Percentiles rank a stretch among this genome's conserved stretches.
These are phyloP conservation scores for Jatropha podagrica DNA, from an alignment of 441 rosid species.

Conservation along the genomic window DNA sequence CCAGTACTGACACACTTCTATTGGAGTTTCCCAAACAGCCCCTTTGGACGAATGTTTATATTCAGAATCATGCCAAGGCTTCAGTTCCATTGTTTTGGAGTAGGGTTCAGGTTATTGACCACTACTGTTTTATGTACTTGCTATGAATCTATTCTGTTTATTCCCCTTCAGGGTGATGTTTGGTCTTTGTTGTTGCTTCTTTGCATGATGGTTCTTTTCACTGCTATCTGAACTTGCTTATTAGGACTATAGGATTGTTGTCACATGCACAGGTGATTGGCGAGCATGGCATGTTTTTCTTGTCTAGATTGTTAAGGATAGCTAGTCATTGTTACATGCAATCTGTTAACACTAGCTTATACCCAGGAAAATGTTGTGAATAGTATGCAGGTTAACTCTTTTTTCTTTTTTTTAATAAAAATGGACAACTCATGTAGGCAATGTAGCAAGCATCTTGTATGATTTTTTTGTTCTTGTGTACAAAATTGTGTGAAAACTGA, in stretches of 20 bases:
- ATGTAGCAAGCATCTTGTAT: not conserved
- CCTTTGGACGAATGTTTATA: slow-evolving; percentile 67
- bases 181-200: not conserved
- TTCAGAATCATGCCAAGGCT: slow-evolving; percentile 61
- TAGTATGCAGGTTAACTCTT: not conserved
- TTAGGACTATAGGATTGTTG: not conserved
- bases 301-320: not conserved
- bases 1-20: slow-evolving; percentile 69
- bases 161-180: not conserved
- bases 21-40: slow-evolving; percentile 67
- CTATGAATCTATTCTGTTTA: not conserved
- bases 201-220: not conserved
- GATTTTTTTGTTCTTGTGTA: not conserved
- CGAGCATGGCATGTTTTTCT: not conserved
- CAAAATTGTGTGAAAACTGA: not conserved
- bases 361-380: not conserved
- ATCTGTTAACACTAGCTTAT: not conserved
- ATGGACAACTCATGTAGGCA: not conserved
- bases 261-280: not conserved
- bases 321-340: not conserved
- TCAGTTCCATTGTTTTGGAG: slow-evolving; percentile 75
- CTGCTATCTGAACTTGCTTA: not conserved
- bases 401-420: not conserved
- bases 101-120: slow-evolving; percentile 61
- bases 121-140: not conserved